These are phyloP conservation scores for Pneumocystis carinii DNA, from an alignment of 1,139 yeast species.

Conservation along the genomic window DNA sequence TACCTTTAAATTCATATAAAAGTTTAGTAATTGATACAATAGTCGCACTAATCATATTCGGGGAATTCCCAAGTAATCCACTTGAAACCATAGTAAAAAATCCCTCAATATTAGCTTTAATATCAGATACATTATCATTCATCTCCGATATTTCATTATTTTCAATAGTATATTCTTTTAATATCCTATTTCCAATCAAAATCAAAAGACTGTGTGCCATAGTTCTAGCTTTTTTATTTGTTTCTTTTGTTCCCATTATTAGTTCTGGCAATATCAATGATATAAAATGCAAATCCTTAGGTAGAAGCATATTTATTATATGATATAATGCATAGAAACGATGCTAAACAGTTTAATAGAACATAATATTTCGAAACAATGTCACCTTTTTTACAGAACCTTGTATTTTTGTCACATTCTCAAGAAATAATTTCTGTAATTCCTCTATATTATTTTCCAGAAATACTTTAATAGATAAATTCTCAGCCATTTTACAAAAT, in stretches of 20 bases:
- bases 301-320: constrained; percentile 47
- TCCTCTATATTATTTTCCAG: constrained; percentile 38
- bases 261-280: constrained; percentile 77
- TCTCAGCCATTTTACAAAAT: not conserved
- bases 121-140: constrained; percentile 42
- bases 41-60: constrained; percentile 93
- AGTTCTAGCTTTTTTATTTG: constrained; percentile 80
- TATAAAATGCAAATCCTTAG: constrained; percentile 51
- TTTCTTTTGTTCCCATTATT: constrained; percentile 82
- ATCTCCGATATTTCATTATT: constrained; percentile 57
- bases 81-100: constrained; percentile 89
- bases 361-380: not conserved
- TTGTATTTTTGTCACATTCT: constrained; percentile 30
- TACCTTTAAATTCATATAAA: constrained; percentile 67
- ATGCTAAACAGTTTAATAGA: constrained; percentile 41
- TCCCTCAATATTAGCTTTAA: constrained; percentile 60
- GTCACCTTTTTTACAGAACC: not conserved
- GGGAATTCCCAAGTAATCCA: constrained; percentile 85
- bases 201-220: constrained; percentile 63
- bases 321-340: constrained; percentile 55
- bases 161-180: constrained; percentile 51
- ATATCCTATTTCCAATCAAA: constrained; percentile 68
- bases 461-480: not conserved
- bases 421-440: constrained; percentile 45
- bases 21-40: constrained; percentile 80